Base-by-base conservation (phyloP, 495 filamentous ascomycete genomes). In the Neurospora discreta region DNA sequence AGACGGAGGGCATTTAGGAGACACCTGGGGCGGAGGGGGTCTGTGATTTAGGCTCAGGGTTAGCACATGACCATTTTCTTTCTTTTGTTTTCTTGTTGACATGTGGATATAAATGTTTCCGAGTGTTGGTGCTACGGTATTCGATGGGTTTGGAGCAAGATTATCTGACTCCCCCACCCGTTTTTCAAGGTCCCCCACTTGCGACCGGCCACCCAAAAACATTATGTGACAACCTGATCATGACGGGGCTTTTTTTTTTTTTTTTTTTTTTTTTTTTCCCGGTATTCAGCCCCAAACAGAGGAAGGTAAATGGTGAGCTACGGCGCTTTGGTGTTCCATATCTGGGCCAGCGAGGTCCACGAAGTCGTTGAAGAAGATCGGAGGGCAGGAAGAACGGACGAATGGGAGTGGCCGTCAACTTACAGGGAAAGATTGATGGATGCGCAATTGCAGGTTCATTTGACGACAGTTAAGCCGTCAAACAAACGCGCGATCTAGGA, bases 371-470 rank as follows among this genome's bases (percentile, higher is more conserved):
- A 5, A 36, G 33, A 36, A 36, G 2, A 36, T 36, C 33, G 33
- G 33, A 36, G 33, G 33, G 33, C 33, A 36, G 33, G 33, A 36
- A 36, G 33, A 36, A 38, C 20, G 60, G 18, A 43, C 43, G 65
- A 33, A 46, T 33, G 9, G 69, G 26, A 60, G 46, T 15, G 18
- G 13, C 2, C 44, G 74, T 69, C 58, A 23, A 85, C 82, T 85
- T 82, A 87, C 85, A 76, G 79, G 81, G 79, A 80, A 78, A 78
- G 79, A 81, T 74, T 77, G 70, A 75, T 76, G 69, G 73, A 81
- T 78, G 75, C 78, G 78, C 80, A 77, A 82, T 79, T 87, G 88
- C 87, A 90, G 87, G 87, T 89, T 90, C 88, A 89, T 88, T 89
- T 89, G 87, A 89, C 86, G 87, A 86, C 87, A 79, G 71, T 71